A percentile compares a stretch with the other conserved stretches of the same genome.
phyloP scores from a whole-genome alignment of 169 alveolate species.

The Cryptosporidium bovis region DNA sequence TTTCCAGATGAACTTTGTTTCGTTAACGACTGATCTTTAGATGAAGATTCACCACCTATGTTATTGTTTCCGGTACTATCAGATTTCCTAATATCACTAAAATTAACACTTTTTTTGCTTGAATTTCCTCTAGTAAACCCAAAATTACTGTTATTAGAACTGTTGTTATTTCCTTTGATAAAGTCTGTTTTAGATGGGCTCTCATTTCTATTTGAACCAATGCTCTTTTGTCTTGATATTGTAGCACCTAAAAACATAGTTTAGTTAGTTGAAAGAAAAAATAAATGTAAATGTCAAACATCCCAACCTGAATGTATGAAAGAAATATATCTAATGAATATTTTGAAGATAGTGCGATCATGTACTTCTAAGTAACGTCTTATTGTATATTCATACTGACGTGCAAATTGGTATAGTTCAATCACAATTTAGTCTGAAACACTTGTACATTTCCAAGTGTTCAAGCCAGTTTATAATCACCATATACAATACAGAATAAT shows the following conservation, averaged over 20 bases:
- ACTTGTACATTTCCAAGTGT: neutral
- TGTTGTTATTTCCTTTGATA: constrained; percentile 9
- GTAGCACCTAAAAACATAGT: constrained; percentile 21
- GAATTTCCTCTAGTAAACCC: constrained; percentile 21
- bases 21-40: neutral
- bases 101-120: constrained; percentile 13
- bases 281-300: too few species aligned
- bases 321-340: neutral
- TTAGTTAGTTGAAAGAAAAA: neutral
- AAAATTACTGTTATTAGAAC: neutral
- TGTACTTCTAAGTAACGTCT: too few species aligned
- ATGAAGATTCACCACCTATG: neutral
- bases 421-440: constrained; percentile 38
- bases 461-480: constrained; percentile 68
- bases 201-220: neutral
- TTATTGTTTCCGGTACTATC: constrained; percentile 13
- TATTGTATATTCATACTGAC: constrained; percentile 59
- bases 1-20: neutral
- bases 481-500: neutral
- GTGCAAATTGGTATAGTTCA: constrained; percentile 73
- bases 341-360: too few species aligned
- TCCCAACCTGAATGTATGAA: neutral
- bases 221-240: constrained; percentile 39
- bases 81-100: constrained; percentile 36
- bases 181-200: constrained; percentile 46